Evolutionary conservation across 2,329 filamentous ascomycete genomes (phyloP).

Genomic region (Dissoconium aciculare): DNA sequence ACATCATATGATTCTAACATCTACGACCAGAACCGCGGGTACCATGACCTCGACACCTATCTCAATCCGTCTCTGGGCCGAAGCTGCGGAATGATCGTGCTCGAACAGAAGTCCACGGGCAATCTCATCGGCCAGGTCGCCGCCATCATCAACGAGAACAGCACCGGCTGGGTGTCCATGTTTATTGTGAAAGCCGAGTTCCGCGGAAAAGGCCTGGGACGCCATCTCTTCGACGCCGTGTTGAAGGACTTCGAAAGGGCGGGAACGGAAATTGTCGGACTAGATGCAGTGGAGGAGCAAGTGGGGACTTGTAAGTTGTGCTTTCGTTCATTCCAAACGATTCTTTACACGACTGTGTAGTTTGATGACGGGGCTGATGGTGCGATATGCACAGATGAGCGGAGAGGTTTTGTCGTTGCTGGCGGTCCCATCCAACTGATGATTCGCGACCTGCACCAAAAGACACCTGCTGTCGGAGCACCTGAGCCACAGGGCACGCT

Average conservation of each 20-base stretch:
- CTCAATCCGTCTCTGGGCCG: constrained; percentile 17
- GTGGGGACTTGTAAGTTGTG: constrained; percentile 17
- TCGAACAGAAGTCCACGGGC: constrained; percentile 14
- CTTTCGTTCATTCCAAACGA: not conserved
- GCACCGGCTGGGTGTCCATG: constrained; percentile 26
- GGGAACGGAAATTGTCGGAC: constrained; percentile 17
- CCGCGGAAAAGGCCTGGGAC: constrained; percentile 23
- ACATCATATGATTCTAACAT: no score
- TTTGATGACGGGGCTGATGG: no score
- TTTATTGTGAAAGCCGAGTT: constrained; percentile 22
- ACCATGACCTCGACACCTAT: constrained; percentile 22
- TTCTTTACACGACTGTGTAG: no score
- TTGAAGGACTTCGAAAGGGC: constrained; percentile 14
- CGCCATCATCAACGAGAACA: constrained; percentile 22
- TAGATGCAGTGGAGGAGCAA: constrained; percentile 27
- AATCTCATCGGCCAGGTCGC: constrained; percentile 23
- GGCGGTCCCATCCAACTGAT: constrained; percentile 19
- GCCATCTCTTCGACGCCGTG: constrained; percentile 19
- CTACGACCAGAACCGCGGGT: constrained; percentile 23
- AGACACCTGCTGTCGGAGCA: constrained; percentile 1
- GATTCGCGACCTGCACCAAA: constrained; percentile 11
- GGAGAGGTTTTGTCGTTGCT: constrained; percentile 21
- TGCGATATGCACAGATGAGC: constrained; percentile 15
- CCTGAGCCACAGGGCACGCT: constrained; percentile 4
- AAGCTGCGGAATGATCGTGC: constrained; percentile 21